Conservation (phyloP, 371 early-diverging fungal genomes). For the Batkoa obscura region DNA sequence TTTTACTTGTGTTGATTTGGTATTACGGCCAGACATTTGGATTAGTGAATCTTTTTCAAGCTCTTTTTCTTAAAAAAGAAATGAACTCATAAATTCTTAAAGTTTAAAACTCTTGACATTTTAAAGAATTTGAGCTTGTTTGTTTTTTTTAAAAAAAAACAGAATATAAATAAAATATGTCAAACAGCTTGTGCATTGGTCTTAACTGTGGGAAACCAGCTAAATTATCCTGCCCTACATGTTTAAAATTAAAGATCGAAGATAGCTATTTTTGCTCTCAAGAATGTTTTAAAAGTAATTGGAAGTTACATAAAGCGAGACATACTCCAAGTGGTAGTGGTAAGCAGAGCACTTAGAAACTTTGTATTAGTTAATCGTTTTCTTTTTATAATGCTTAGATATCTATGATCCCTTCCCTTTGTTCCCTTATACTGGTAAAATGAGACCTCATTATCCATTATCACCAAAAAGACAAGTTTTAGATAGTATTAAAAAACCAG, state of each 20-base stretch:
- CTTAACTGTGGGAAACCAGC: slow-evolving; percentile 48
- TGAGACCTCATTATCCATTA: slow-evolving; percentile 76
- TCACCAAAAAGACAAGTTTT: slow-evolving; percentile 57
- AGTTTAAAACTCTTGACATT: too few relatives aligned
- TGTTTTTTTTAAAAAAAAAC: too few relatives aligned
- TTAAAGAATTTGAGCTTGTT: too few relatives aligned
- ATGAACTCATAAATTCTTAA: too few relatives aligned
- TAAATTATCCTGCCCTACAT: slow-evolving; percentile 70
- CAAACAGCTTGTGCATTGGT: slow-evolving; percentile 35
- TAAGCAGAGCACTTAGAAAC: neutral
- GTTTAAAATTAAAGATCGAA: slow-evolving; percentile 47
- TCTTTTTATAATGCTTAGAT: slow-evolving; percentile 12
- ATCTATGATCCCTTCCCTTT: slow-evolving; percentile 65
- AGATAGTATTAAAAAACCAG: slow-evolving; percentile 50
- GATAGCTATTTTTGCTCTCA: slow-evolving; percentile 71
- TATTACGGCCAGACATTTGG: slow-evolving; percentile 3
- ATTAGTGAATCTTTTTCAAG: too few relatives aligned
- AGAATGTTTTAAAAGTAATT: slow-evolving; percentile 69
- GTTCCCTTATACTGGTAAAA: slow-evolving; percentile 55
- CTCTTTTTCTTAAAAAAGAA: too few relatives aligned
- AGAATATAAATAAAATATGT: too few relatives aligned
- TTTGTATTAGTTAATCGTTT: neutral
- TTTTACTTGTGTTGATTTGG: slow-evolving; percentile 1
- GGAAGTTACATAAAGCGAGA: slow-evolving; percentile 44
- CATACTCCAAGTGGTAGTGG: slow-evolving; percentile 13